phyloP scores from a whole-genome alignment of 2,329 filamentous ascomycete genomes.

The Arthroderma uncinatum region DNA sequence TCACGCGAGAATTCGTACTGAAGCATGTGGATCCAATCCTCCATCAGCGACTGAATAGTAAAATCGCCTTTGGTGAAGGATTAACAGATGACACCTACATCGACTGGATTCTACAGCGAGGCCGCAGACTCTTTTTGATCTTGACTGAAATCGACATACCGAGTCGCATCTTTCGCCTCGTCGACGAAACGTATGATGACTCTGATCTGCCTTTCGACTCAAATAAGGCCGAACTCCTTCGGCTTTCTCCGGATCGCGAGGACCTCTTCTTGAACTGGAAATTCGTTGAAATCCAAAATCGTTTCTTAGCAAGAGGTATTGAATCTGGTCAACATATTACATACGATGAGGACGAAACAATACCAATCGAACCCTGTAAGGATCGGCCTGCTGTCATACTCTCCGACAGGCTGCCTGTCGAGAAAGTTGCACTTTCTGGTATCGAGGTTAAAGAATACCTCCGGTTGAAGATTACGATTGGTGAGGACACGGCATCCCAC shows the following conservation, averaged over 20 bases:
- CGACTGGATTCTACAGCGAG: slow-evolving; percentile 51
- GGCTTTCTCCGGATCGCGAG: slow-evolving; percentile 41
- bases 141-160: slow-evolving; percentile 49
- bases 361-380: slow-evolving; percentile 46
- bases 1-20: slow-evolving; percentile 33
- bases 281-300: slow-evolving; percentile 51
- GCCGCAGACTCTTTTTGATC: slow-evolving; percentile 48
- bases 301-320: slow-evolving; percentile 46
- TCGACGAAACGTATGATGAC: slow-evolving; percentile 52
- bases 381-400: slow-evolving; percentile 32
- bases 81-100: slow-evolving; percentile 44
- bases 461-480: slow-evolving; percentile 30
- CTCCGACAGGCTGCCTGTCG: slow-evolving; percentile 29
- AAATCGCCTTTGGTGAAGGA: slow-evolving; percentile 34
- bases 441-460: slow-evolving; percentile 26
- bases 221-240: slow-evolving; percentile 44
- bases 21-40: slow-evolving; percentile 21
- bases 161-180: slow-evolving; percentile 51
- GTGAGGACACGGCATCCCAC: slow-evolving; percentile 19
- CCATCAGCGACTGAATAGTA: slow-evolving; percentile 26
- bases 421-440: slow-evolving; percentile 33
- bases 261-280: slow-evolving; percentile 39
- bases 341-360: slow-evolving; percentile 48
- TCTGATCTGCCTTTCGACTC: slow-evolving; percentile 48
- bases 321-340: slow-evolving; percentile 46